phyloP scores from a whole-genome alignment of 345 rosid species.

The Adansonia digitata region DNA sequence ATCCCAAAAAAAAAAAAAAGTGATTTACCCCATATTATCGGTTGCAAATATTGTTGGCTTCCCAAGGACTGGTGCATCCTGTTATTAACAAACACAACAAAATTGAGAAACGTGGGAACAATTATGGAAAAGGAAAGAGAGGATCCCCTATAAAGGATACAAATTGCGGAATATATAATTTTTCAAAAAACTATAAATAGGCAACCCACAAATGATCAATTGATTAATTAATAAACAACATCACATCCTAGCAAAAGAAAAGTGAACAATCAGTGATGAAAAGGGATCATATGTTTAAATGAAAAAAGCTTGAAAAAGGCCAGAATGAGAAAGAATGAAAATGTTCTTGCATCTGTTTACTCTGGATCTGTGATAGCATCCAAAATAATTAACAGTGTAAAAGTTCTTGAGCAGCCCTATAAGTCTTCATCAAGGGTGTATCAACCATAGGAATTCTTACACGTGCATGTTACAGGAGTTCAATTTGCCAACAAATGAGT shows the following conservation, averaged over 20 bases:
- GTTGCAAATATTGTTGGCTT: slow-evolving; percentile 61
- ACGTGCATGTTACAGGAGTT: background rate
- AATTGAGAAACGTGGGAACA: background rate
- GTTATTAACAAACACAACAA: slow-evolving; percentile 21
- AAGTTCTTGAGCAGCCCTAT: background rate
- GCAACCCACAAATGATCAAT: background rate
- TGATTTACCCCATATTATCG: slow-evolving; percentile 57
- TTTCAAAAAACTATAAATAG: background rate
- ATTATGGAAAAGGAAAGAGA: background rate
- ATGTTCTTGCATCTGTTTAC: slow-evolving; percentile 8
- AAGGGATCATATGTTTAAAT: background rate
- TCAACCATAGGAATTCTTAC: background rate
- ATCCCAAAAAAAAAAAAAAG: slow-evolving; percentile 17
- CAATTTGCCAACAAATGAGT: background rate
- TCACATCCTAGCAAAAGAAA: background rate
- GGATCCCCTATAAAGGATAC: background rate
- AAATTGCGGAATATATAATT: background rate
- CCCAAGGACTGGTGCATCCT: slow-evolving; percentile 93
- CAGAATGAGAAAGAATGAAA: background rate
- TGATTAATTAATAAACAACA: background rate
- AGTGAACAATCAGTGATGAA: background rate
- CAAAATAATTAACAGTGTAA: background rate
- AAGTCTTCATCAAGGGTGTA: background rate
- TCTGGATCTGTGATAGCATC: background rate
- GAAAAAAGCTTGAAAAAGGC: background rate